A percentile compares a stretch with the other conserved stretches of the same genome.
Evolutionary conservation across 192 early-diverging fungal genomes (phyloP).

Genomic region (Backusella psychrophila): DNA sequence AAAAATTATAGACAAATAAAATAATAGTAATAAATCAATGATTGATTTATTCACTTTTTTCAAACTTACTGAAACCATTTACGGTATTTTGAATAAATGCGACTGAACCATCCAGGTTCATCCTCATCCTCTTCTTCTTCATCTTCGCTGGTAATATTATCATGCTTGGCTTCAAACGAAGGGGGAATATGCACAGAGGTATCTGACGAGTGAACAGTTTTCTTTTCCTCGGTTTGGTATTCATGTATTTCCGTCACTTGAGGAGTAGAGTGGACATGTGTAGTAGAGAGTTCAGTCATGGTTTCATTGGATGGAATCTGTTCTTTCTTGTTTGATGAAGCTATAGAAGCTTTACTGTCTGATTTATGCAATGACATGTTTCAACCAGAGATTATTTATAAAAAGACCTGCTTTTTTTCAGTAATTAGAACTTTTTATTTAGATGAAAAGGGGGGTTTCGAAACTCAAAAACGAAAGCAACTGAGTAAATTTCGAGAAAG

Average conservation of each 20-base stretch:
- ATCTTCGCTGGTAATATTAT: not conserved
- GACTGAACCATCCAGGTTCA: not conserved
- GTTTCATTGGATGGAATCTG: not conserved
- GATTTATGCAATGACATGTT: constrained; percentile 2
- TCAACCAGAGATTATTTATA: not conserved
- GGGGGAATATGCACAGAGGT: not conserved
- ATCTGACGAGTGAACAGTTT: not conserved
- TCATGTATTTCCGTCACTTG: not conserved
- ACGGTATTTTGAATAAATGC: constrained; percentile 1
- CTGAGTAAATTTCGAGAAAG: not conserved
- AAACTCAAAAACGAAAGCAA: no score
- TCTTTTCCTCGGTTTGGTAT: not conserved
- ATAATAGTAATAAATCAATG: not conserved
- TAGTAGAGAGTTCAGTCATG: not conserved
- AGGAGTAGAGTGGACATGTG: not conserved
- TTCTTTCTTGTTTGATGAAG: not conserved
- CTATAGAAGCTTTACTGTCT: not conserved
- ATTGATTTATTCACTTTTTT: not conserved
- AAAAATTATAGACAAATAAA: not conserved
- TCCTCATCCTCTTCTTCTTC: not conserved
- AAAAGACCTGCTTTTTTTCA: not conserved
- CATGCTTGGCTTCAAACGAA: not conserved
- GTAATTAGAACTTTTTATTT: not conserved
- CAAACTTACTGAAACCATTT: constrained; percentile 19
- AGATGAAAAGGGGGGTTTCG: not conserved